phyloP scores from a whole-genome alignment of 495 filamentous ascomycete genomes.

The Aspergillus ostianus region DNA sequence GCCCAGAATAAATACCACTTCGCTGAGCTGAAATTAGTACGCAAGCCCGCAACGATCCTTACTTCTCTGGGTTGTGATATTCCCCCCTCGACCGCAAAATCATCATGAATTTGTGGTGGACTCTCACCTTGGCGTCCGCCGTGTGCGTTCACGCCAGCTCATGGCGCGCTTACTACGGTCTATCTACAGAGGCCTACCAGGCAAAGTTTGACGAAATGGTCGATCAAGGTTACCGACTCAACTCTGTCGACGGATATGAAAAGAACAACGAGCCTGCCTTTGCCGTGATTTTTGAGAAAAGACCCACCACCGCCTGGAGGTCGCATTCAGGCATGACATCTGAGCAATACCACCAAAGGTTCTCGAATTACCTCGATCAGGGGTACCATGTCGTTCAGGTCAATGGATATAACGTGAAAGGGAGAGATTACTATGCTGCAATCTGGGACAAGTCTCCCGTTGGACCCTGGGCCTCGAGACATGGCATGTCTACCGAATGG shows the following conservation, averaged over 20 bases:
- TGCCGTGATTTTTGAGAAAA: conserved; percentile 19
- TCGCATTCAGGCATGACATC: conserved; percentile 21
- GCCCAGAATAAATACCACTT: not conserved
- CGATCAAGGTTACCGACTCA: conserved; percentile 18
- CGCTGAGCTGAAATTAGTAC: not conserved
- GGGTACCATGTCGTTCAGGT: conserved; percentile 23
- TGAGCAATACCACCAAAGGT: conserved; percentile 17
- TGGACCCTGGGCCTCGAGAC: conserved; percentile 12
- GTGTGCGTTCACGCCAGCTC: conserved; percentile 14
- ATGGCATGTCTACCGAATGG: conserved; percentile 14
- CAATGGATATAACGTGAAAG: conserved; percentile 19
- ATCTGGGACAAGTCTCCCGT: conserved; percentile 21
- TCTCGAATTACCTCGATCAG: conserved; percentile 16
- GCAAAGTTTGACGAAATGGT: conserved; percentile 15
- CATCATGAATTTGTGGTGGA: not conserved
- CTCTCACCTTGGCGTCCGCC: not conserved
- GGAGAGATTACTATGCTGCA: conserved; percentile 17
- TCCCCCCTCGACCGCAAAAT: not conserved
- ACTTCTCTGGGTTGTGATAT: not conserved
- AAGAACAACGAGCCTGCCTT: conserved; percentile 13
- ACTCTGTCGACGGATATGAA: conserved; percentile 22
- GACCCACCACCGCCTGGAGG: conserved; percentile 8
- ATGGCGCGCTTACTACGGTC: conserved; percentile 17
- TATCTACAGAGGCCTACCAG: conserved; percentile 19
- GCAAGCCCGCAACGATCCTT: not conserved